Evolutionary conservation across 257 asterid genomes (phyloP).

Genomic region (Ehretia macrophylla): DNA sequence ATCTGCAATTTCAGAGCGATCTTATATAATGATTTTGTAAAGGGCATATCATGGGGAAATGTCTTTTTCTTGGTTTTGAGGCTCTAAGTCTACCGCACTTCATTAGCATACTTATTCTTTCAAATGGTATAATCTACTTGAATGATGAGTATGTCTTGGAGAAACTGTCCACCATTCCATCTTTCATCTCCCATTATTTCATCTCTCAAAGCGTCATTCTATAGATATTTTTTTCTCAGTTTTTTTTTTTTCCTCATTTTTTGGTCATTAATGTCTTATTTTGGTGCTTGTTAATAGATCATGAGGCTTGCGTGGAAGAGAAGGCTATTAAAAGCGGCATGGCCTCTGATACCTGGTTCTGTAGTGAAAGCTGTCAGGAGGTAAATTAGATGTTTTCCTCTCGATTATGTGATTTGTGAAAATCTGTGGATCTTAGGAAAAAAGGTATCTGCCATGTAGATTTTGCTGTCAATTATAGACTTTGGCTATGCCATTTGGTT

Average conservation of each 20-base stretch:
- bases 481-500: no score
- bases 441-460: background rate
- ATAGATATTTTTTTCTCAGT: background rate
- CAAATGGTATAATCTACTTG: no score
- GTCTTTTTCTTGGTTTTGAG: no score
- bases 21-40: no score
- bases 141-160: no score
- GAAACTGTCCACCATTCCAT: background rate
- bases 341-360: conserved; percentile 74
- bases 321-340: conserved; percentile 35
- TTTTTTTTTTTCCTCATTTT: conserved; percentile 1
- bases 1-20: no score
- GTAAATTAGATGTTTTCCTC: conserved; percentile 33
- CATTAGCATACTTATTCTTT: no score
- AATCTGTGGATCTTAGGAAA: background rate
- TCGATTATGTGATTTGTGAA: conserved; percentile 9
- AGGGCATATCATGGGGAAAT: no score
- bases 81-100: no score
- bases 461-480: no score
- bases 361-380: conserved; percentile 78
- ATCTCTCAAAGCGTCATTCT: background rate
- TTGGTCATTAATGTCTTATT: conserved; percentile 13
- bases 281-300: conserved; percentile 60
- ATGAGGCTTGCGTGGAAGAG: conserved; percentile 56
- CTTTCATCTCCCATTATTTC: background rate